A percentile compares a stretch with the other conserved stretches of the same genome.
Evolutionary conservation across 1,284 basidiomycete genomes (phyloP).

Genomic region (Ustilago crameri): DNA sequence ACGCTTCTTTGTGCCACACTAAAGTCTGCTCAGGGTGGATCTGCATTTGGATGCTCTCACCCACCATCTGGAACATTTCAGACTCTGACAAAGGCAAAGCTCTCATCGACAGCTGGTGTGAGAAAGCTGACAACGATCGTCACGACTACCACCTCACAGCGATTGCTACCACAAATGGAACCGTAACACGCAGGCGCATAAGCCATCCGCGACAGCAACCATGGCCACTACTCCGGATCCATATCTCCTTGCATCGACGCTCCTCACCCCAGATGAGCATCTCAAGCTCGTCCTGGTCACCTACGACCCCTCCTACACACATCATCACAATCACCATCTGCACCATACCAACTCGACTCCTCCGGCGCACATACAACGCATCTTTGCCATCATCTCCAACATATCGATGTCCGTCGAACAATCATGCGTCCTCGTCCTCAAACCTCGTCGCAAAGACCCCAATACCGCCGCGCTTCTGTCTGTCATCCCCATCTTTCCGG

Average conservation of each 20-base stretch:
- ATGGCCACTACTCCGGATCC: constrained; percentile 35
- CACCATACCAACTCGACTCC: not conserved
- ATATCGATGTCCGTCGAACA: constrained; percentile 36
- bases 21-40: not conserved
- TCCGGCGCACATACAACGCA: constrained; percentile 23
- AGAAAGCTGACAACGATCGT: too few species aligned
- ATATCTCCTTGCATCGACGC: constrained; percentile 43
- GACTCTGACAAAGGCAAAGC: not conserved
- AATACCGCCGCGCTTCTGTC: constrained; percentile 25
- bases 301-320: constrained; percentile 9
- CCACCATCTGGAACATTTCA: not conserved
- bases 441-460: constrained; percentile 30
- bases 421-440: constrained; percentile 43
- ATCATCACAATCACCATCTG: not conserved
- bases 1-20: not conserved
- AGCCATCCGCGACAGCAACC: constrained; percentile 5
- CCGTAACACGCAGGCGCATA: too few species aligned
- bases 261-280: constrained; percentile 44
- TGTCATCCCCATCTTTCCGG: constrained; percentile 40
- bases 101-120: too few species aligned
- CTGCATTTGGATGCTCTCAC: not conserved
- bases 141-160: too few species aligned
- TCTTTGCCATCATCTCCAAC: constrained; percentile 51
- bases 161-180: too few species aligned
- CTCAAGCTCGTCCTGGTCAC: constrained; percentile 50